Evolutionary conservation across 108 stramenopile genomes (phyloP), one percentile per base, ranked within the genome.

Genomic region (Mediolabrus comicus): DNA sequence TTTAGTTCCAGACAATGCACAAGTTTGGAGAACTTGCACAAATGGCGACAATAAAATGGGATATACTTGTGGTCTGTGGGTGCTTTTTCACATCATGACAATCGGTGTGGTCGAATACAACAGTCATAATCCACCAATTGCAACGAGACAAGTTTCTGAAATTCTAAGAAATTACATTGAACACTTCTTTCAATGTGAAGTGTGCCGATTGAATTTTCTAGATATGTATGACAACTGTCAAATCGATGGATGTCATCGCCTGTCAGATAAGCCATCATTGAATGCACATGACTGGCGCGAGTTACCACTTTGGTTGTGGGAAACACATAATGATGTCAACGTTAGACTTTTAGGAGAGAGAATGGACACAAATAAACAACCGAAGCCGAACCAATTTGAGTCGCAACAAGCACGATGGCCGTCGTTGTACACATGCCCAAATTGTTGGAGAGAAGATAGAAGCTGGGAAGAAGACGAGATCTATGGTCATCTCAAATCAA

Each of bases 21-120:
- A 46, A 43, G 29, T 9, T 14, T 78, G 77, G 77, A 41, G 56
- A 19, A 79, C 78, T 14, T 79, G 78, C 35, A 79, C 78, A 17
- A 56, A 75, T 32, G 77, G 71, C 4, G 67, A 79, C 28, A 74
- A 79, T 17, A 46, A 66, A 24, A 71, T 63, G 68, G 91, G 91
- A 22, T 92, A 92, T 58, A 92, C 94, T 0, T 95, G 94, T 71
- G 94, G 94, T 27, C 43, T 95, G 9, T 95, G 94, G 94, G 69
- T 89, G 28, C 61, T 95, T 16, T 92, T 95, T 67, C 94, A 95
- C 69, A 83, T 88, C 11, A 64, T 88, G 78, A 71, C 86, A 17
- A 75, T 95, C 1, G 94, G 94, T 25, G 70, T 91, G 4, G 89
- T 91, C 1, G 89, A 90, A 70, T 90, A 83, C 72, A 94, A 94